phyloP scores from a whole-genome alignment of 176 grass and related monocot genomes.

The Elymus sibiricus region DNA sequence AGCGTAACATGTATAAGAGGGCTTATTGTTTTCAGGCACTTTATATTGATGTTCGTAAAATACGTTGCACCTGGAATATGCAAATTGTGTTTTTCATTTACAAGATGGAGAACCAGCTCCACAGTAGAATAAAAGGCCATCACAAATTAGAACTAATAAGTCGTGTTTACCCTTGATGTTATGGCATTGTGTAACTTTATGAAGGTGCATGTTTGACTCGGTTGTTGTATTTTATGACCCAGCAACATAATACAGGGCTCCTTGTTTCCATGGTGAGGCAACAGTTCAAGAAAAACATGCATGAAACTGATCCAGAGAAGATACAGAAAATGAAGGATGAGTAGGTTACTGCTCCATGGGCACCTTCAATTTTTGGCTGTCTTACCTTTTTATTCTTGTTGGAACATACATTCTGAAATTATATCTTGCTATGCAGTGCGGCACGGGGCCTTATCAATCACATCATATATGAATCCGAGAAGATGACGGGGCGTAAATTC shows the following conservation, averaged over 20 bases:
- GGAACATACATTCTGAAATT: slow-evolving; percentile 21
- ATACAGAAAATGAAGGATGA: slow-evolving; percentile 96
- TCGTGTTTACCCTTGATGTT: neutral
- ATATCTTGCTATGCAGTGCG: slow-evolving; percentile 59
- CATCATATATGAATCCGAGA: slow-evolving; percentile 81
- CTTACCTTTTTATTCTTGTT: slow-evolving; percentile 9
- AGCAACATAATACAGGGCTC: slow-evolving; percentile 88
- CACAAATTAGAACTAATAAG: neutral
- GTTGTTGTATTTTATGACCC: slow-evolving; percentile 32
- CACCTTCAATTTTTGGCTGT: neutral
- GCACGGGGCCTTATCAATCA: slow-evolving; percentile 98
- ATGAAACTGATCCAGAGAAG: slow-evolving; percentile 95
- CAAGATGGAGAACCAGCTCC: slow-evolving; percentile 7
- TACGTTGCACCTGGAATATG: neutral
- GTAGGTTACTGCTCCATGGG: slow-evolving; percentile 42
- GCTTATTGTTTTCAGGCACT: neutral
- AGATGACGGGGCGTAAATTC: slow-evolving; percentile 74
- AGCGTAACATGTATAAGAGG: neutral
- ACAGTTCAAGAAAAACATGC: slow-evolving; percentile 94
- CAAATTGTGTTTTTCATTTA: neutral
- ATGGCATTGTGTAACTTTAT: neutral
- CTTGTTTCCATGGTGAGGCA: slow-evolving; percentile 88
- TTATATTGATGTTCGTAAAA: neutral
- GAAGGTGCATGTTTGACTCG: slow-evolving; percentile 1
- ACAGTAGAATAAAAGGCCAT: neutral